Evolutionary conservation across 208 protist species (phyloP).

Genomic region (Trypanosoma platydactyli): DNA sequence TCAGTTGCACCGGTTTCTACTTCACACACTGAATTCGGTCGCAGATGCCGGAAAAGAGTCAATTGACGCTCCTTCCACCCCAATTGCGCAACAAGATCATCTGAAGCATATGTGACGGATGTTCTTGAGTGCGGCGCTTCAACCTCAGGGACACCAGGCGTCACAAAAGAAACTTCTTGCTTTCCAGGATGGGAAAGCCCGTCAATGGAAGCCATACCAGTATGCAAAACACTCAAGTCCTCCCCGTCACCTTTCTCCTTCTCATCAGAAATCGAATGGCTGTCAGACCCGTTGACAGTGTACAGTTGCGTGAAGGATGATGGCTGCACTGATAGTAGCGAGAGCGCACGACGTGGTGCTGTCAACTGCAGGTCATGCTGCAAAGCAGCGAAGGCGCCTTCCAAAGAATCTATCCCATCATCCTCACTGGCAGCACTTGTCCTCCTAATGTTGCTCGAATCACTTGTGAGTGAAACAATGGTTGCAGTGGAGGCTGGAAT

Average conservation of each 20-base stretch:
- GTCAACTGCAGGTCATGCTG: slow-evolving; percentile 51
- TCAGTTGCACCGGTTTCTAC: slow-evolving; percentile 8
- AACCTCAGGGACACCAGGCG: neutral
- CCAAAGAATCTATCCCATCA: slow-evolving; percentile 34
- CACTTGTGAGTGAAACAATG: neutral
- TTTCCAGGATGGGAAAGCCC: no score
- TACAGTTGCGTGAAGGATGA: slow-evolving; percentile 50
- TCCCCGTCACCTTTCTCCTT: neutral
- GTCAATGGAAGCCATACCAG: no score
- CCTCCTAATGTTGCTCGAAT: neutral
- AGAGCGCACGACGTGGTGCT: slow-evolving; percentile 26
- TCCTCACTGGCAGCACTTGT: neutral
- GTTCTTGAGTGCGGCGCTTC: neutral
- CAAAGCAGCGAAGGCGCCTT: slow-evolving; percentile 33
- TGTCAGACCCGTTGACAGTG: slow-evolving; percentile 11
- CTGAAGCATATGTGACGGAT: slow-evolving; percentile 20
- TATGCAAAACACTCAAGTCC: no score
- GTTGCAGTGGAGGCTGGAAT: slow-evolving; percentile 10
- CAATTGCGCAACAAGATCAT: slow-evolving; percentile 57
- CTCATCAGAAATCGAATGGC: neutral
- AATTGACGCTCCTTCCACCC: slow-evolving; percentile 69
- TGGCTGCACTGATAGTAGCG: slow-evolving; percentile 31
- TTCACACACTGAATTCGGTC: slow-evolving; percentile 10
- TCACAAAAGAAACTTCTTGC: no score
- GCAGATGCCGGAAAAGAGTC: slow-evolving; percentile 39